Base-by-base conservation (phyloP, 2,329 filamentous ascomycete genomes). In the Helicocarpus griseus region DNA sequence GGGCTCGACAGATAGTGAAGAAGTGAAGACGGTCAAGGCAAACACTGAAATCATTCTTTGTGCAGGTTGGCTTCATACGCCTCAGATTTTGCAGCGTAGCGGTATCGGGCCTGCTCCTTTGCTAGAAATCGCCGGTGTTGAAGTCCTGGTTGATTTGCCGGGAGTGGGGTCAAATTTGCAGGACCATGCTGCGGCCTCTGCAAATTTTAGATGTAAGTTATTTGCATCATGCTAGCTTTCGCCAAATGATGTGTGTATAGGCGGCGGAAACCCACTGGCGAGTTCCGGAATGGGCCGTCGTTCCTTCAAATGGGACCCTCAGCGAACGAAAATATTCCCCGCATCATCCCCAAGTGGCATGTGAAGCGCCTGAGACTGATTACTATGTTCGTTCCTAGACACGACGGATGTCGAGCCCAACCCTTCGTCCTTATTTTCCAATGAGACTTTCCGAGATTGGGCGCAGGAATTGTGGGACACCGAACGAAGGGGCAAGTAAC, bases 81-180 rank as follows among this genome's bases (percentile, higher is more conserved):
- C 59, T 5, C 67, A 75, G 46, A 63, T 77, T n/a, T 65, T 78
- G 1, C 71, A 76, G 54, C 63, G 73, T 5, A 75, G 72, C 36
- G 75, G 75, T 3, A 67, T 77, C 17, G 75, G 75, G 0, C 62
- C 66, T 5, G 54, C 58, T 9, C 54, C 57, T 14, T 56, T 73
- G 1, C 58, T 78, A 8, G 51, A 65, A 0, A 58, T 56, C 6
- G 61, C 70, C 24, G 62, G 61, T 2, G 73, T 78, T 11, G 54
- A 63, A 0, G 59, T 71, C 0, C 52, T 75, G 1, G 63, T 68
- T 0, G 68, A 76, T 50, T 63, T 77, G 0, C 73, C 76, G 0
- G 73, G 70, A 1, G 75, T 78, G 1, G 75, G 76, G 57, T 68
- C 46, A 21, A 59, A 59, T 39, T 53, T 61, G 9, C 58, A 59